Conservation (phyloP, 169 alveolate species). For the Eimeria sp. region DNA sequence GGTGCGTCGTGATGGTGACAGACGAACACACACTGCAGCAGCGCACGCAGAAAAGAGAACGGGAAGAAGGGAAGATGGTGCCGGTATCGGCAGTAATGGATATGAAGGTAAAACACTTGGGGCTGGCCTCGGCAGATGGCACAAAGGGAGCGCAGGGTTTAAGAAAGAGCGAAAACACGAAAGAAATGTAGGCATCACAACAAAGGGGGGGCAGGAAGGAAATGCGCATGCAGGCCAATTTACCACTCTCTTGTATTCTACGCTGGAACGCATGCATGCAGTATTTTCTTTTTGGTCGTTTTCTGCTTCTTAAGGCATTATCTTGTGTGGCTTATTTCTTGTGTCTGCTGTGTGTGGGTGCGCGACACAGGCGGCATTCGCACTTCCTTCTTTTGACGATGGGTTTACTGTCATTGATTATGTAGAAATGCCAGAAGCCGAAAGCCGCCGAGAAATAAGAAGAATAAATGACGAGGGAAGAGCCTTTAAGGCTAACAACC, state of each 20-base stretch:
- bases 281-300: no score
- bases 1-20: conserved; percentile 74
- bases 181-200: no score
- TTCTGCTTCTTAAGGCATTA: background rate
- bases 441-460: conserved; percentile 57
- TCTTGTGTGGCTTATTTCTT: background rate
- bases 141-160: no score
- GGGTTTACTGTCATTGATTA: conserved; percentile 74
- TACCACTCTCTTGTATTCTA: no score
- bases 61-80: conserved; percentile 77
- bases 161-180: no score
- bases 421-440: conserved; percentile 70
- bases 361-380: conserved; percentile 63
- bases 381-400: conserved; percentile 50
- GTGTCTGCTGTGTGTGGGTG: background rate
- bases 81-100: conserved; percentile 78
- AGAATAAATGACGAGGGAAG: conserved; percentile 76
- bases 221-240: no score
- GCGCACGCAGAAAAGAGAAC: conserved; percentile 72
- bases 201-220: no score
- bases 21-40: conserved; percentile 77
- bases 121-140: no score
- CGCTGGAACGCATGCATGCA: no score
- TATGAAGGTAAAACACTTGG: conserved; percentile 72
- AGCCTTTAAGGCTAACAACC: conserved; percentile 69